A percentile compares a stretch with the other conserved stretches of the same genome.
Conservation (phyloP, 2,329 filamentous ascomycete genomes). For the Fusarium lateritium region DNA sequence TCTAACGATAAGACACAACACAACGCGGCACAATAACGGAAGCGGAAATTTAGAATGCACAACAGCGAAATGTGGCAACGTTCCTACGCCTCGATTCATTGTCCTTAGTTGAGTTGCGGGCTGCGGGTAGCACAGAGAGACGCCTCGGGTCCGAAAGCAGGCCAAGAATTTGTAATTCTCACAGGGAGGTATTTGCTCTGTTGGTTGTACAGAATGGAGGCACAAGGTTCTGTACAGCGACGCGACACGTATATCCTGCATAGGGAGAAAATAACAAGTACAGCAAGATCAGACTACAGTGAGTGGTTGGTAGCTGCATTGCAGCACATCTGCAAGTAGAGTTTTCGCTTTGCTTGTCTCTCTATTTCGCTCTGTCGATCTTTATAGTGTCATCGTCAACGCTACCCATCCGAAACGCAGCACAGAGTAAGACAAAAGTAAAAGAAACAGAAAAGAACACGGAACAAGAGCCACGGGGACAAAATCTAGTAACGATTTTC, state of each 20-base stretch:
- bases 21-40: conserved; percentile 3
- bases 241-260: neutral
- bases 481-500: conserved; percentile 8
- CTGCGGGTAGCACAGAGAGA: neutral
- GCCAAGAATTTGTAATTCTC: conserved; percentile 24
- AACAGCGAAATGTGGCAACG: neutral
- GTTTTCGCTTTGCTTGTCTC: conserved; percentile 9
- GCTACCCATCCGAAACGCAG: conserved; percentile 5
- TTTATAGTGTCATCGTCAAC: conserved; percentile 5
- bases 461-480: conserved; percentile 1
- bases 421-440: conserved; percentile 3
- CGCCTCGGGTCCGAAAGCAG: conserved; percentile 4
- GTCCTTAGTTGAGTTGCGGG: conserved; percentile 4
- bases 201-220: conserved; percentile 10
- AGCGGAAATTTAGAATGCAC: neutral
- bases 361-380: conserved; percentile 2
- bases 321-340: conserved; percentile 21
- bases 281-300: too few relatives aligned
- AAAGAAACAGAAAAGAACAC: conserved; percentile 3
- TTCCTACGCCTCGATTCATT: neutral
- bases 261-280: neutral
- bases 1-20: neutral
- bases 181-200: conserved; percentile 6
- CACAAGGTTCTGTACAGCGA: conserved; percentile 19
- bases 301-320: neutral